Evolutionary conservation across 225 moss, liverwort and hornwort genomes (phyloP).

Genomic region (Lunularia cruciata): DNA sequence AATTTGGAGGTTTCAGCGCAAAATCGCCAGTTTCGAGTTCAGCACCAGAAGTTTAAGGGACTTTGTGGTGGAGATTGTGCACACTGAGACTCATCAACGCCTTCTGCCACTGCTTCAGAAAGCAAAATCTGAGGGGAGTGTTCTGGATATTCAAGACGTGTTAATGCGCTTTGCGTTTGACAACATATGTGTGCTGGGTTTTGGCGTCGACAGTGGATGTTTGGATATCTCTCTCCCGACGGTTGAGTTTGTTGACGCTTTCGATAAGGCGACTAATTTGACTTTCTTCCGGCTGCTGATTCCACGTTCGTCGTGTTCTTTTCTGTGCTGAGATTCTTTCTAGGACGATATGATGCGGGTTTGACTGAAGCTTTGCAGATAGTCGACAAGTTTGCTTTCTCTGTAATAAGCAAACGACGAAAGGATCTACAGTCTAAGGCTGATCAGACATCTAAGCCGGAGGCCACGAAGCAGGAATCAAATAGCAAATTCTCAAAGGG

Average conservation of each 20-base stretch:
- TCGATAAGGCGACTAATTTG: constrained; percentile 28
- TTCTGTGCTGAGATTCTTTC: neutral
- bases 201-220: constrained; percentile 68
- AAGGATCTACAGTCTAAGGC: constrained; percentile 20
- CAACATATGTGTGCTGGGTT: constrained; percentile 58
- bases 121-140: neutral
- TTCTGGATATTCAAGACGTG: constrained; percentile 49
- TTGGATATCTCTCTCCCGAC: constrained; percentile 49
- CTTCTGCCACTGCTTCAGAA: constrained; percentile 46
- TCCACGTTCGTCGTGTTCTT: neutral
- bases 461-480: no score
- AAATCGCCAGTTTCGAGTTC: constrained; percentile 50
- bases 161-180: constrained; percentile 51
- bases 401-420: constrained; percentile 37
- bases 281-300: constrained; percentile 5
- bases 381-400: constrained; percentile 41
- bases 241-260: constrained; percentile 32
- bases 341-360: constrained; percentile 41
- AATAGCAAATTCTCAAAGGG: constrained; percentile 1
- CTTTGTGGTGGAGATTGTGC: constrained; percentile 38
- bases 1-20: constrained; percentile 45
- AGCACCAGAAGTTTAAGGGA: constrained; percentile 23
- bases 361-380: constrained; percentile 30
- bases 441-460: constrained; percentile 22
- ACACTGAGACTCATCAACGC: constrained; percentile 40